These are phyloP conservation scores for Neonothopanus nambi DNA, from an alignment of 1,284 basidiomycete genomes.

Conservation along the genomic window DNA sequence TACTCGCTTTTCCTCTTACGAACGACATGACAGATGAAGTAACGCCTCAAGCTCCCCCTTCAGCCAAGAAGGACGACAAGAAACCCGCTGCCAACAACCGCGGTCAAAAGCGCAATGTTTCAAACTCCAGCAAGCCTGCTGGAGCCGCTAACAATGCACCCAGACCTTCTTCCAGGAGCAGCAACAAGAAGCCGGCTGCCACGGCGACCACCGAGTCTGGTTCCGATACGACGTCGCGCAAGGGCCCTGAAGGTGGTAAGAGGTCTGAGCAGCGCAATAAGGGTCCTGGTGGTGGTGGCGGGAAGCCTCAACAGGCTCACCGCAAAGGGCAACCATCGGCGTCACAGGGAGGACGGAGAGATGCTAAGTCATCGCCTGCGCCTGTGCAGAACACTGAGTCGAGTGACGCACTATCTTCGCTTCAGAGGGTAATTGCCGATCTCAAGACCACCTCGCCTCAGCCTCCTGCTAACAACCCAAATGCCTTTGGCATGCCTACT, in stretches of 20 bases:
- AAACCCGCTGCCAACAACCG: slow-evolving; percentile 53
- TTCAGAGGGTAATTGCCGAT: slow-evolving; percentile 82
- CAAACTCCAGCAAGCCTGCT: slow-evolving; percentile 51
- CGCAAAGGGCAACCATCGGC: slow-evolving; percentile 58
- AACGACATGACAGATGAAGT: slow-evolving; percentile 84
- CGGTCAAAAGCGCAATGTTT: slow-evolving; percentile 55
- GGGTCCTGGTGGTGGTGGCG: slow-evolving; percentile 46
- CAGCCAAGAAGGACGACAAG: slow-evolving; percentile 69
- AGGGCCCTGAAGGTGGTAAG: slow-evolving; percentile 53
- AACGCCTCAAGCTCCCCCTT: slow-evolving; percentile 54
- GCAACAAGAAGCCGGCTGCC: slow-evolving; percentile 56
- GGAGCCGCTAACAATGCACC: slow-evolving; percentile 33
- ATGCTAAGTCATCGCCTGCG: slow-evolving; percentile 48
- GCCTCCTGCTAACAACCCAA: slow-evolving; percentile 39
- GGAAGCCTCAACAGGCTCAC: slow-evolving; percentile 43
- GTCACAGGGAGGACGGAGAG: slow-evolving; percentile 49
- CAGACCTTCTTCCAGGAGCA: slow-evolving; percentile 61
- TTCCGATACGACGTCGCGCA: slow-evolving; percentile 62
- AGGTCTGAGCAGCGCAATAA: slow-evolving; percentile 60
- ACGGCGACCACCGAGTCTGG: slow-evolving; percentile 58
- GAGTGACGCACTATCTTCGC: slow-evolving; percentile 74
- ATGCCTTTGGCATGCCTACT: slow-evolving; percentile 41
- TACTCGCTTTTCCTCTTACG: slow-evolving; percentile 58
- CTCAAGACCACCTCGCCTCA: slow-evolving; percentile 72
- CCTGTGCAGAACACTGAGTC: slow-evolving; percentile 45